Evolutionary conservation across 805 yeast genomes (phyloP).

Genomic region (Candida endomychidarum): DNA sequence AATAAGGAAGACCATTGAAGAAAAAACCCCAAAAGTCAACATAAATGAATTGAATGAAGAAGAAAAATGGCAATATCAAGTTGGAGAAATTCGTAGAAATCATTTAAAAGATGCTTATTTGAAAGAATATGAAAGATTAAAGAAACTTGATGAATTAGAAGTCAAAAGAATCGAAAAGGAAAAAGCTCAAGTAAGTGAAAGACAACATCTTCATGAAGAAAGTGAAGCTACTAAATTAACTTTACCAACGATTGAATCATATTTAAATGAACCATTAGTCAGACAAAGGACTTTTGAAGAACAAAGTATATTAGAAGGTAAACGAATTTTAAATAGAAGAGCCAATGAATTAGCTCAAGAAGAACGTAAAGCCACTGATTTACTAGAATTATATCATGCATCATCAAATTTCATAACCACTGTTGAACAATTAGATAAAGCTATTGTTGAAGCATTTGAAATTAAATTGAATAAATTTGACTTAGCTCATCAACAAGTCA

Average conservation of each 20-base stretch:
- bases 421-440: constrained; percentile 60
- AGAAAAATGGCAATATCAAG: constrained; percentile 48
- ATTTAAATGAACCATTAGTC: constrained; percentile 68
- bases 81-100: constrained; percentile 68
- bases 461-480: constrained; percentile 36
- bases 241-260: constrained; percentile 73
- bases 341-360: constrained; percentile 51
- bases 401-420: constrained; percentile 69
- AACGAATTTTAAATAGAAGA: constrained; percentile 67
- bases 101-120: constrained; percentile 64
- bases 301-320: constrained; percentile 50
- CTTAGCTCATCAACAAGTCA: constrained; percentile 31
- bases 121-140: constrained; percentile 51
- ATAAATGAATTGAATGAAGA: constrained; percentile 27
- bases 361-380: constrained; percentile 52
- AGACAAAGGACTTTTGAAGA: constrained; percentile 74
- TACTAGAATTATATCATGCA: constrained; percentile 72
- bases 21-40: constrained; percentile 35
- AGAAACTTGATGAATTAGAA: constrained; percentile 35
- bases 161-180: constrained; percentile 17
- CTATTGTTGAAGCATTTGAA: constrained; percentile 59
- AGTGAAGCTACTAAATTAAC: constrained; percentile 62
- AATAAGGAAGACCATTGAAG: constrained; percentile 55
- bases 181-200: constrained; percentile 21
- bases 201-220: constrained; percentile 36